Evolutionary conservation across 148 eudicot genomes (phyloP), one percentile per base, ranked within the genome.

Genomic region (Cornus suecica): DNA sequence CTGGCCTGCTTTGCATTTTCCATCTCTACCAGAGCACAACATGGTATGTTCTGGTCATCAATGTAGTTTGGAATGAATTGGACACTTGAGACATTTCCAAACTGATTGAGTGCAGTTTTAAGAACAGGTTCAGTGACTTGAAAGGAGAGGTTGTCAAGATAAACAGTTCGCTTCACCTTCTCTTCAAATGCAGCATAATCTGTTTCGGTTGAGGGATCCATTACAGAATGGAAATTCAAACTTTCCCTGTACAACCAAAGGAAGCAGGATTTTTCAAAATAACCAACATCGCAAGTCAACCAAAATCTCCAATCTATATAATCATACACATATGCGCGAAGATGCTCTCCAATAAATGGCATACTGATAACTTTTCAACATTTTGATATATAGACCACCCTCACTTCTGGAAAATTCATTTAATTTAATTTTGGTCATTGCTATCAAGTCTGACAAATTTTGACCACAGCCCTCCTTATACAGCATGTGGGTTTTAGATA

Each of bases 11-110:
- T 79, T 16, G 29, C 34, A 20, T 28, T 87, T 32, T 81, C 86
- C 88, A 90, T 72, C 77, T 92, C 99, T 54, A 94, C 97, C 66
- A 89, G 76, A 29, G 92, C 97, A 86, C 85, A 80, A 70, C 64
- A 73, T 8, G 87, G 74, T 56, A 65, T 78, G 31, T 65, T 79
- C 23, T 65, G 34, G 2, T 84, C 84, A 14, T 86, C 84, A 2
- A 74, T 56, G 79, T 86, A 89, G 78, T 87, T 86, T 11, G 90
- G 83, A 23, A 94, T 86, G 70, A 92, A 83, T 62, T 79, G 71
- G 37, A 90, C 69, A 0, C 65, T 81, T 5, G 2, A 69, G 3
- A 90, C 99, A 28, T 76, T 75, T 2, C 94, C 96, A 74, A 86
- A 90, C 71, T 92, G 99, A 70, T 85, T 75, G 30, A 94, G 78